phyloP scores from a whole-genome alignment of 371 early-diverging fungal species.

The Mortierella sp. region DNA sequence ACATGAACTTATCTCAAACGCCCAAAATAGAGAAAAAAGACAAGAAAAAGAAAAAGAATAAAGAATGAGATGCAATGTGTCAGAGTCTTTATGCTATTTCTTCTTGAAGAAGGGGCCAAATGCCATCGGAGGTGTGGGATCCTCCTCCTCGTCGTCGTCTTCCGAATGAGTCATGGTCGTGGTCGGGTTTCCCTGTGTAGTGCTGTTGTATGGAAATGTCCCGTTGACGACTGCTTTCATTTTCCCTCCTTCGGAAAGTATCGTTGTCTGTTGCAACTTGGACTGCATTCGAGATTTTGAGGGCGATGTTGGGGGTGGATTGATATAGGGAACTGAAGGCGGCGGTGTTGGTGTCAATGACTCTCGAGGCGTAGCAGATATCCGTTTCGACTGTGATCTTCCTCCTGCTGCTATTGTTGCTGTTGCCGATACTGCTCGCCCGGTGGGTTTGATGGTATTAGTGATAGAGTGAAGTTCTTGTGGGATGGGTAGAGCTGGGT shows the following conservation, averaged over 20 bases:
- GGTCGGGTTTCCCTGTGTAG: not conserved
- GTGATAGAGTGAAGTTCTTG: not conserved
- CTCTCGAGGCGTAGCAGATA: not conserved
- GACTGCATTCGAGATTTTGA: conserved; percentile 5
- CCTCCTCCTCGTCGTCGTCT: not conserved
- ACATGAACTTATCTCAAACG: not conserved
- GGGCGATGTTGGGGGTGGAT: not conserved
- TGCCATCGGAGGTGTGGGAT: not conserved
- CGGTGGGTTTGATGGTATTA: not conserved
- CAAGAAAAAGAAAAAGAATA: not conserved
- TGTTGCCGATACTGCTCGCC: not conserved
- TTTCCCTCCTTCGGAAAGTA: conserved; percentile 20
- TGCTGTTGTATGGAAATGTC: not conserved
- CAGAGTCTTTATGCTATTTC: not conserved
- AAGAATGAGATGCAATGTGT: not conserved
- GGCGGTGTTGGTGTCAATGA: not conserved
- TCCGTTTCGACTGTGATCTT: not conserved
- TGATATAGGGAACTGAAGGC: not conserved
- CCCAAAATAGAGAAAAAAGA: not conserved
- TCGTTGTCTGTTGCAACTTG: conserved; percentile 17
- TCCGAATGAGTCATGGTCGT: not conserved
- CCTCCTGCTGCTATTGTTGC: not conserved
- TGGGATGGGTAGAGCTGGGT: not conserved
- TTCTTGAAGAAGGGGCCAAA: not conserved
- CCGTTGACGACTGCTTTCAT: not conserved